Evolutionary conservation across 495 filamentous ascomycete species (phyloP), one percentile per base, ranked within the genome.

Genomic region (Penicillium bovifimosum): DNA sequence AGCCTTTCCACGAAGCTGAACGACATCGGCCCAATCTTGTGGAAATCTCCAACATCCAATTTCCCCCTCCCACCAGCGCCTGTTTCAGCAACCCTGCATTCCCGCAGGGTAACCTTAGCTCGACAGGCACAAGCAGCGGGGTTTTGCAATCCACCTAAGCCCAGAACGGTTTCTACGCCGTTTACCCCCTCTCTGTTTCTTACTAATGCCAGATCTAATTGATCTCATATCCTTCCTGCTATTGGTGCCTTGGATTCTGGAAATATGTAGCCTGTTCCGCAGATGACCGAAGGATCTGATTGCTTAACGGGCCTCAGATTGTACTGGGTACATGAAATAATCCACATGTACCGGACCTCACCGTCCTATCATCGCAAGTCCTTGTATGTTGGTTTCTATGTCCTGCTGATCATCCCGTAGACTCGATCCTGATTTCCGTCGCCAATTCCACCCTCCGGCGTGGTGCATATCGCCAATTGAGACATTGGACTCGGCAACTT

Each of bases 201-300:
- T n/a, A n/a, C n/a, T n/a, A n/a, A 62, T 59, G 53, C 54, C 27
- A 55, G 56, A 60, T 62, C 27, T 53, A 49, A 31, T 42, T 33
- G 40, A 46, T 24, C 9, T 8, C 2, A 1, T 54, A 9, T 56
- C 9, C 32, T 36, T 14, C 8, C 41, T 28, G 14, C 41, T 44
- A 59, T 62, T 62, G 55, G 55, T 36, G 26, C 26, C 33, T 51
- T 27, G 13, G 1, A 3, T 41, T 59, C 52, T 40, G 48, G 45
- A 55, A 53, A 51, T 54, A 55, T 55, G 44, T 56, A 14, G 34
- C 39, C 34, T 57, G 41, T 18, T 24, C 27, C 51, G 42, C 50
- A 56, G 35, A 49, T 57, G 55, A 62, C 58, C 53, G 41, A 58
- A 29, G 35, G 45, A 42, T 44, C 33, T 27, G 9, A 49, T 49